Conservation (phyloP, 2,329 filamentous ascomycete species). For the Cordyceps javanica region DNA sequence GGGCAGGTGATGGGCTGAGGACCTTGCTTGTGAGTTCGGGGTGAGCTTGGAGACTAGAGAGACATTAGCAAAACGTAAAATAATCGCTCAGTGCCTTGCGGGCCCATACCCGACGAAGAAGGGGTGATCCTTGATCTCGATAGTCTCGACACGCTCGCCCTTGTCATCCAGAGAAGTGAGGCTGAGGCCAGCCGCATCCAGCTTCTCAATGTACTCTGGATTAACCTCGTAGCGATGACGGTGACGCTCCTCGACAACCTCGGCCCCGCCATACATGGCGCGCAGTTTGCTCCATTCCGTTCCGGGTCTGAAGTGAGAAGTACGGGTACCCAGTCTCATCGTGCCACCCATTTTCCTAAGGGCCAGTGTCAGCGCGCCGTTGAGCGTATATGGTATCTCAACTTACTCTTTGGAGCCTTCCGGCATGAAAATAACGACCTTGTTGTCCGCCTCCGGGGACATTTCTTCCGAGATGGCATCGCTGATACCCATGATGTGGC, state of each 20-base stretch:
- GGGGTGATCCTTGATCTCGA: slow-evolving; percentile 77
- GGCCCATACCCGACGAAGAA: slow-evolving; percentile 56
- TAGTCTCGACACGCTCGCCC: slow-evolving; percentile 73
- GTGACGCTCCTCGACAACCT: slow-evolving; percentile 65
- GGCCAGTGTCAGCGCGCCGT: background rate
- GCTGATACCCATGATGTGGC: slow-evolving; percentile 62
- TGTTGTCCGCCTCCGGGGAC: slow-evolving; percentile 51
- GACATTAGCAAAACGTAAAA: background rate
- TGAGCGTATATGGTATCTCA: slow-evolving; percentile 9
- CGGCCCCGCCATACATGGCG: slow-evolving; percentile 59
- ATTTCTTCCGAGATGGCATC: slow-evolving; percentile 53
- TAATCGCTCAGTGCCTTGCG: background rate
- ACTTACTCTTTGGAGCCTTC: slow-evolving; percentile 47
- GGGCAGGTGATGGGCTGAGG: slow-evolving; percentile 64
- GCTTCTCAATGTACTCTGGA: slow-evolving; percentile 62
- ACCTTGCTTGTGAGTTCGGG: slow-evolving; percentile 79
- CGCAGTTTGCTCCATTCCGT: slow-evolving; percentile 76
- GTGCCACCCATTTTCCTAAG: slow-evolving; percentile 63
- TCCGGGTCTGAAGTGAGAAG: slow-evolving; percentile 67
- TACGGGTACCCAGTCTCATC: slow-evolving; percentile 75
- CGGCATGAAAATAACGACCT: slow-evolving; percentile 86
- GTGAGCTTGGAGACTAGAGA: slow-evolving; percentile 70
- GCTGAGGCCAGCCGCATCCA: slow-evolving; percentile 62
- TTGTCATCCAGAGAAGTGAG: slow-evolving; percentile 77
- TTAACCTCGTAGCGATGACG: slow-evolving; percentile 90